Evolutionary conservation across 169 alveolate species (phyloP).

Genomic region (Cryptosporidium bovis): DNA sequence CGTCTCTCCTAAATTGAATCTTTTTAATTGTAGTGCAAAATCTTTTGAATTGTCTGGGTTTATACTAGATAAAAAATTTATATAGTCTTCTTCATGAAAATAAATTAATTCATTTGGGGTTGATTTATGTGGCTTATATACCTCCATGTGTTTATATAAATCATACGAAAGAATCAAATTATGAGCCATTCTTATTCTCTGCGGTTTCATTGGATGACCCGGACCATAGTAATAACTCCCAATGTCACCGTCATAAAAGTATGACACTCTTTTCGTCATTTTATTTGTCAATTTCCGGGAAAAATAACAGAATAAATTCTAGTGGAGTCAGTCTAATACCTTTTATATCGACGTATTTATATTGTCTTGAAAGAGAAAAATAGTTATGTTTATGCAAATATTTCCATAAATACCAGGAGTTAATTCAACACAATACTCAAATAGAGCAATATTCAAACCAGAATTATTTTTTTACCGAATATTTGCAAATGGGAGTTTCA

Average conservation of each 20-base stretch:
- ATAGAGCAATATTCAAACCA: no score
- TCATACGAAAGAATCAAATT: conserved; percentile 95
- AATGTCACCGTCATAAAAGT: conserved; percentile 93
- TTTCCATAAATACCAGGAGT: neutral
- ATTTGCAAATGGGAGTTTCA: no score
- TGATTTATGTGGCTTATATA: conserved; percentile 96
- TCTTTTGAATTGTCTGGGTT: conserved; percentile 87
- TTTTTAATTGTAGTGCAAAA: conserved; percentile 85
- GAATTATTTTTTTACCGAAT: no score
- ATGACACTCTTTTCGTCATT: conserved; percentile 87
- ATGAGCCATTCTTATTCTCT: conserved; percentile 98
- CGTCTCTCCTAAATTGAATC: conserved; percentile 94
- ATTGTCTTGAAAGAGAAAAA: neutral
- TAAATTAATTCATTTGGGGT: conserved; percentile 93
- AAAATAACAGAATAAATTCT: neutral
- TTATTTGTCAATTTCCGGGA: neutral
- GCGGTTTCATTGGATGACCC: conserved; percentile 99
- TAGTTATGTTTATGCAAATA: neutral
- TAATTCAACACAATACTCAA: no score
- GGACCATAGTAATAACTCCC: conserved; percentile 98
- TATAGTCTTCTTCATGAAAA: conserved; percentile 96
- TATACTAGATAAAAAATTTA: conserved; percentile 79
- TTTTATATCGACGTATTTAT: no score
- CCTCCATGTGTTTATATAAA: conserved; percentile 94
- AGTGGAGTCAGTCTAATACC: no score